Percentiles rank a stretch among this genome's conserved stretches.
phyloP scores from a whole-genome alignment of 1,284 basidiomycete species.

The Leccinum griseonigrum region DNA sequence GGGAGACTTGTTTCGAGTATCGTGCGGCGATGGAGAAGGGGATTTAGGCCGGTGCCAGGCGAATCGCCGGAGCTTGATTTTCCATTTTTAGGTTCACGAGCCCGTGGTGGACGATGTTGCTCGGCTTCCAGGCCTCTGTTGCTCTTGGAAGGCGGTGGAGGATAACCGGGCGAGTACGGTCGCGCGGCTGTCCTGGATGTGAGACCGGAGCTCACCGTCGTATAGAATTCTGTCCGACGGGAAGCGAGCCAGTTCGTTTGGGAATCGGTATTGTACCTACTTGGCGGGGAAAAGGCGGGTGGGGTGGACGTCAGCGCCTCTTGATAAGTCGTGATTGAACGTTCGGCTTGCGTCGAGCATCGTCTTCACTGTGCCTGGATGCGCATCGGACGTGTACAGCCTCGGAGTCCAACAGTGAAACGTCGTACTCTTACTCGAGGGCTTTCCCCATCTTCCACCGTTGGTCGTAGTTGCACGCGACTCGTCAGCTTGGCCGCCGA shows the following conservation, averaged over 20 bases:
- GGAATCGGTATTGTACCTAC: conserved; percentile 62
- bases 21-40: conserved; percentile 47
- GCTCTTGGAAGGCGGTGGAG: conserved; percentile 48
- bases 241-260: conserved; percentile 52
- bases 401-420: conserved; percentile 55
- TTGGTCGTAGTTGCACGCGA: conserved; percentile 61
- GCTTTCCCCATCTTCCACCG: conserved; percentile 55
- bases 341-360: conserved; percentile 55
- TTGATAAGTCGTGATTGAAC: background rate
- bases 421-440: conserved; percentile 56
- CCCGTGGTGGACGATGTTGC: too few species aligned
- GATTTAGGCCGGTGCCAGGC: background rate
- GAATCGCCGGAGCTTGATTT: too few species aligned
- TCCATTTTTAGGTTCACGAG: background rate
- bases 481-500: background rate
- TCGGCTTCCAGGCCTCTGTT: conserved; percentile 53
- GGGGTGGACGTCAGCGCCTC: too few species aligned
- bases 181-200: conserved; percentile 37
- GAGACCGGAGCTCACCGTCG: conserved; percentile 47
- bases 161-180: conserved; percentile 41
- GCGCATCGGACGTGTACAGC: conserved; percentile 44
- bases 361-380: conserved; percentile 43
- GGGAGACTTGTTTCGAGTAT: conserved; percentile 53
- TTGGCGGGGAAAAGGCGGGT: background rate
- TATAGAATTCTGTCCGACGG: conserved; percentile 61